Base-by-base conservation (phyloP, 2,329 filamentous ascomycete species). In the Hymenoscyphus salicellus region DNA sequence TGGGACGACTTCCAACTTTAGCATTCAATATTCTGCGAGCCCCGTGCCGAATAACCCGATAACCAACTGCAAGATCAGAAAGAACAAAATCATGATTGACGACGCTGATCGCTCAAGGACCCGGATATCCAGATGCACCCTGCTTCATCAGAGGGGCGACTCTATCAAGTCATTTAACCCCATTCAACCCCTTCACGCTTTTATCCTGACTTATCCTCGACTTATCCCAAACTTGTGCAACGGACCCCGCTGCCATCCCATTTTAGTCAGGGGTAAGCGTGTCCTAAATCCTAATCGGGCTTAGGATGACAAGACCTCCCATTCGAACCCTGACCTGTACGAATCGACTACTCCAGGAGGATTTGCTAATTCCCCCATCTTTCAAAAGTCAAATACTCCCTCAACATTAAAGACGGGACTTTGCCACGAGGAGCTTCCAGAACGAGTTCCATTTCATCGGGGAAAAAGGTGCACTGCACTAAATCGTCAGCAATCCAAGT, bases 211-310 rank as follows among this genome's bases (percentile, higher is more conserved):
- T 52, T 52, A 43, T 43, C n/a, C 41, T 30, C 36, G 11, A 11
- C n/a, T 8, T 46, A 46, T 46, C n/a, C 41, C 7, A 2, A 3
- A 38, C n/a, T 23, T 46, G 8, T 46, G 41, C 41, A 46, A n/a
- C 7, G n/a, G 43, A 14, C 46, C 46, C 46, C 46, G 46, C 46
- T 52, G 20, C 16, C 43, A 26, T 49, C 43, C 43, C 43, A 49
- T 52, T 52, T 52, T 52, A 52, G 46, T 52, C 46, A 52, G 46
- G 46, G 46, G 46, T 20, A 52, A 30, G 28, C 28, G 46, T 20
- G 2, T 23, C 36, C 36, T 30, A 3, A 30, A 30, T 43, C 46
- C 23, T 52, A 52, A 52, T 52, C 46, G 10, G 20, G 46, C 20
- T 52, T 52, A 28, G 20, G 46, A 52, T 52, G 46, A 52, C 36